A percentile compares a stretch with the other conserved stretches of the same genome.
phyloP scores from a whole-genome alignment of 2,329 filamentous ascomycete species.

The Pseudogymnoascus sp. region DNA sequence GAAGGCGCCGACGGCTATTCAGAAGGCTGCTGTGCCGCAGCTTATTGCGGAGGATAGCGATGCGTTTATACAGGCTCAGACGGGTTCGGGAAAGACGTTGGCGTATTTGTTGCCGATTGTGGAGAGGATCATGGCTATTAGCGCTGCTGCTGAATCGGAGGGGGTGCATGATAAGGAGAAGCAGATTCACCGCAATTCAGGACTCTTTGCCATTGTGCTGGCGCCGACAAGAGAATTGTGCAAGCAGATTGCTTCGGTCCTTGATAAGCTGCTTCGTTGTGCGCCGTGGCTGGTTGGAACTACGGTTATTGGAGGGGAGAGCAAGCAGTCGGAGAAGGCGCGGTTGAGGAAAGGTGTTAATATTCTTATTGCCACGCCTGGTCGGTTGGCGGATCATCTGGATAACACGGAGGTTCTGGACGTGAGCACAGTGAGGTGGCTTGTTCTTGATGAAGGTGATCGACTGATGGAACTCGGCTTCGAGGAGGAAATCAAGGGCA shows the following conservation, averaged over 20 bases:
- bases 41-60: slow-evolving; percentile 75
- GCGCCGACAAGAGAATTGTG: slow-evolving; percentile 90
- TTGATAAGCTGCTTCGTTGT: slow-evolving; percentile 80
- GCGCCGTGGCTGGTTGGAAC: slow-evolving; percentile 92
- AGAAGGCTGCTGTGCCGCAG: slow-evolving; percentile 80
- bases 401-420: slow-evolving; percentile 87
- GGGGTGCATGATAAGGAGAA: slow-evolving; percentile 38
- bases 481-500: slow-evolving; percentile 84
- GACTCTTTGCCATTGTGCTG: slow-evolving; percentile 87
- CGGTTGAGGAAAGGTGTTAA: slow-evolving; percentile 88
- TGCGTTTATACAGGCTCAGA: slow-evolving; percentile 94
- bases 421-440: slow-evolving; percentile 83
- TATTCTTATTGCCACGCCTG: slow-evolving; percentile 90
- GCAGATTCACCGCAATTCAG: slow-evolving; percentile 73
- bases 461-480: slow-evolving; percentile 98
- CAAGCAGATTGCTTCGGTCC: slow-evolving; percentile 82
- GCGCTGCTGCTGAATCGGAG: slow-evolving; percentile 47
- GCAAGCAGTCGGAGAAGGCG: slow-evolving; percentile 80
- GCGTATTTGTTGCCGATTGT: slow-evolving; percentile 93
- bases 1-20: slow-evolving; percentile 88
- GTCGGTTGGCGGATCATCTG: slow-evolving; percentile 83
- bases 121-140: slow-evolving; percentile 75
- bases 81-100: slow-evolving; percentile 93
- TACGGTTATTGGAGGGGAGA: slow-evolving; percentile 66
- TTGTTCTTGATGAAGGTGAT: slow-evolving; percentile 93